Percentiles rank a stretch among this genome's conserved stretches.
Conservation (phyloP, 441 rosid genomes). For the Capsella rubella region DNA sequence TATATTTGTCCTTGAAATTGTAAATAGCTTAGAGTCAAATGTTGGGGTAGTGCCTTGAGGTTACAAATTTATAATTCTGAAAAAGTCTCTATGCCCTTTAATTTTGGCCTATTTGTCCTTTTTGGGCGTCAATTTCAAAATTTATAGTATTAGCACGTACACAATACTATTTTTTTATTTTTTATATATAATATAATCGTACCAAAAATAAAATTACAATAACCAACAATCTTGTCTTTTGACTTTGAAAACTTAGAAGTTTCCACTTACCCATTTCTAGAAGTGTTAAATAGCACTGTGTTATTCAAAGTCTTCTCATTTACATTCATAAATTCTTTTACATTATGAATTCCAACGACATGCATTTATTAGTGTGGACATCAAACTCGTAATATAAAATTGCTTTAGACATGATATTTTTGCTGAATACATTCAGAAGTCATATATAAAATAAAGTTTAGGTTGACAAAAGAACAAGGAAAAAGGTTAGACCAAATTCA, state of each 20-base stretch:
- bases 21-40: slow-evolving; percentile 40
- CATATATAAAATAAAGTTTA: background rate
- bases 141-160: slow-evolving; percentile 35
- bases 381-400: background rate
- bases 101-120: slow-evolving; percentile 29
- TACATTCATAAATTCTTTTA: slow-evolving; percentile 4
- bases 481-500: background rate
- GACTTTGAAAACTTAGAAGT: slow-evolving; percentile 40
- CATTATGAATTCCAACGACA: background rate
- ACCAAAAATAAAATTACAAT: slow-evolving; percentile 31
- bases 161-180: background rate
- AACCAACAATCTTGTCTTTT: slow-evolving; percentile 48
- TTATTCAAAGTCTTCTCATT: slow-evolving; percentile 19
- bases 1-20: slow-evolving; percentile 30
- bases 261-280: slow-evolving; percentile 36
- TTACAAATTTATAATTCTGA: slow-evolving; percentile 24
- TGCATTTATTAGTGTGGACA: slow-evolving; percentile 11
- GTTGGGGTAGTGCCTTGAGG: slow-evolving; percentile 44
- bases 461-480: background rate
- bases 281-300: slow-evolving; percentile 30
- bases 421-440: background rate
- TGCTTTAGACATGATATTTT: background rate
- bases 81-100: slow-evolving; percentile 33
- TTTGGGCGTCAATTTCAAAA: slow-evolving; percentile 35
- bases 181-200: background rate